Percentiles rank a stretch among this genome's conserved stretches.
Conservation (phyloP, 305 asterid species). For the Fraxinus albicans region DNA sequence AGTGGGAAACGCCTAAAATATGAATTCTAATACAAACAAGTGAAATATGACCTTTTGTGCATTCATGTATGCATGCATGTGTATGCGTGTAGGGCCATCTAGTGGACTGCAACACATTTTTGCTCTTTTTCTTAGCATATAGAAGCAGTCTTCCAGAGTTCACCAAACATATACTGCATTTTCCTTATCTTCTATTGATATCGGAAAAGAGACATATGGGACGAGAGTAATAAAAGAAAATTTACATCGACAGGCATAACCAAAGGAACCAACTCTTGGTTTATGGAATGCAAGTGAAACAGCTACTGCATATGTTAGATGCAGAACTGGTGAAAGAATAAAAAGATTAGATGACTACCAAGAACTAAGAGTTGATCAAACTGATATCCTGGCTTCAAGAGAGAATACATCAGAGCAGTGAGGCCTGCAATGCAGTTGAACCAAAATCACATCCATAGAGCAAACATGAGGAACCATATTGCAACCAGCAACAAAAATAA, state of each 20-base stretch:
- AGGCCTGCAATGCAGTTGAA: slow-evolving; percentile 52
- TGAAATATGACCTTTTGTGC: neutral
- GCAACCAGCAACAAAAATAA: slow-evolving; percentile 14
- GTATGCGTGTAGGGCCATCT: neutral
- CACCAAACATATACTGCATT: slow-evolving; percentile 1
- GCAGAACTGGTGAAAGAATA: slow-evolving; percentile 1
- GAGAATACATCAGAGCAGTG: slow-evolving; percentile 59
- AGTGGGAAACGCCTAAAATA: neutral
- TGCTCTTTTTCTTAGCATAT: neutral
- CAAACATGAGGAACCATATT: neutral
- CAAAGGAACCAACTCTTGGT: slow-evolving; percentile 18
- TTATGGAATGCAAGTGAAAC: neutral
- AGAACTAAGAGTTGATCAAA: slow-evolving; percentile 89
- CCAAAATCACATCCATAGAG: slow-evolving; percentile 16
- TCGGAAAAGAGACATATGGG: neutral
- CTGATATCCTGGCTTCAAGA: slow-evolving; percentile 72
- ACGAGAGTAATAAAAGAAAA: slow-evolving; percentile 2
- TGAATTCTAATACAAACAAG: neutral
- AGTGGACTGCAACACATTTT: neutral
- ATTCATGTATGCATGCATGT: neutral
- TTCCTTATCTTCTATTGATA: slow-evolving; percentile 13
- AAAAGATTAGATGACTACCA: slow-evolving; percentile 46
- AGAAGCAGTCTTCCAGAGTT: neutral
- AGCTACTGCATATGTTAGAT: neutral
- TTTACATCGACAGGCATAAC: slow-evolving; percentile 8